Conservation (phyloP, 2,329 filamentous ascomycete species). For the Chaetomium strumarium region DNA sequence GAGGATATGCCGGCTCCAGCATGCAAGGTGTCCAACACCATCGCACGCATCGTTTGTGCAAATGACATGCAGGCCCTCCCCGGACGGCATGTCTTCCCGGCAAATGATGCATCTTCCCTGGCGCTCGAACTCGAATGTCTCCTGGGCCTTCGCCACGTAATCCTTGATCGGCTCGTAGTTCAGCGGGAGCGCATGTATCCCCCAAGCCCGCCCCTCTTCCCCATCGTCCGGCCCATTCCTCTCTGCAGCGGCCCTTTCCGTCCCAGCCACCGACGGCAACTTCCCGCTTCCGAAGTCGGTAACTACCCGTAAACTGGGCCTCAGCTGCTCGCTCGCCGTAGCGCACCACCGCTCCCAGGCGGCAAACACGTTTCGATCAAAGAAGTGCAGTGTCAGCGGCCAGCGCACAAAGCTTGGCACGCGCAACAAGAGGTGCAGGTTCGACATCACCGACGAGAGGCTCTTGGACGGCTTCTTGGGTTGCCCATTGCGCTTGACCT, state of each 20-base stretch:
- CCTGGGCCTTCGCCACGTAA: conserved; percentile 51
- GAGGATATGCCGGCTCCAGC: conserved; percentile 52
- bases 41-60: conserved; percentile 51
- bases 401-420: conserved; percentile 75
- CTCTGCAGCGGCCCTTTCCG: background rate
- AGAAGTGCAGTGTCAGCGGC: conserved; percentile 79
- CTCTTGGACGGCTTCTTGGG: conserved; percentile 53
- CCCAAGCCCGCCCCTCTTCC: conserved; percentile 29
- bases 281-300: conserved; percentile 45
- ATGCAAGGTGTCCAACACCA: conserved; percentile 53
- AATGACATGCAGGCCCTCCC: conserved; percentile 49
- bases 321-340: conserved; percentile 42
- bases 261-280: background rate
- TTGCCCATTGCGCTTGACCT: conserved; percentile 47
- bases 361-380: conserved; percentile 60
- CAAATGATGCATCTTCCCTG: conserved; percentile 53
- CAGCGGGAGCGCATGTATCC: conserved; percentile 50
- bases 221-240: background rate
- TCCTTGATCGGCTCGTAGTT: conserved; percentile 48
- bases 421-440: conserved; percentile 73
- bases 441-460: conserved; percentile 65
- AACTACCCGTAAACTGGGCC: conserved; percentile 45
- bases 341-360: conserved; percentile 60
- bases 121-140: conserved; percentile 49
- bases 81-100: conserved; percentile 37